These are phyloP conservation scores for Fusarium virguliforme DNA, from an alignment of 2,329 filamentous ascomycete species.

Conservation along the genomic window DNA sequence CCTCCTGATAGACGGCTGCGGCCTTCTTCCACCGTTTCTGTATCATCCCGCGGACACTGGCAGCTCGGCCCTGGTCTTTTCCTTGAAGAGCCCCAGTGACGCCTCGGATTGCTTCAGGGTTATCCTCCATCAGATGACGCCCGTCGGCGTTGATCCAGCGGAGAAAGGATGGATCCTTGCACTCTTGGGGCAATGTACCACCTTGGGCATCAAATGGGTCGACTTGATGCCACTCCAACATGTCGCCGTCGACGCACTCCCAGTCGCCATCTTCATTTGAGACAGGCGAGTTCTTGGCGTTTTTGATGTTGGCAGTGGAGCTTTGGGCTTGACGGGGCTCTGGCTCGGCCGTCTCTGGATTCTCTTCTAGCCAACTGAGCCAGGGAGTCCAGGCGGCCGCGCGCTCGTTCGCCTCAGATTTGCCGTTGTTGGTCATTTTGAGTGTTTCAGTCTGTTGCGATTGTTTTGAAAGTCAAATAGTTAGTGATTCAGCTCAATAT, in stretches of 20 bases:
- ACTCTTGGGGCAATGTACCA: not conserved
- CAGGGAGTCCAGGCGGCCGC: not conserved
- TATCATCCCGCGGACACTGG: not conserved
- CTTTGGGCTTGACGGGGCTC: not conserved
- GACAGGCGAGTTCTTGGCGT: not conserved
- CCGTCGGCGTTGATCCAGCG: conserved; percentile 3
- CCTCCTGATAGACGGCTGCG: not conserved
- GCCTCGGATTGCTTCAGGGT: not conserved
- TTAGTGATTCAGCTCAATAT: too few relatives aligned
- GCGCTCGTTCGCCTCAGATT: not conserved
- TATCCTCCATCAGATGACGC: not conserved
- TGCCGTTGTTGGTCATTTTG: not conserved
- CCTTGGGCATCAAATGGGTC: not conserved
- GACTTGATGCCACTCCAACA: not conserved
- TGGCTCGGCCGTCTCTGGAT: not conserved
- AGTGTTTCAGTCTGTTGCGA: not conserved
- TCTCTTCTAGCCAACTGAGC: not conserved
- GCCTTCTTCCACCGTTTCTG: not conserved
- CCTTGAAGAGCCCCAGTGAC: not conserved
- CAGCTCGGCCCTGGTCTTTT: not conserved
- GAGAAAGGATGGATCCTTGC: conserved; percentile 2
- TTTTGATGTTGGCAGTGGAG: not conserved
- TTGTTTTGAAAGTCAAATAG: too few relatives aligned
- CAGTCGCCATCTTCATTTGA: not conserved
- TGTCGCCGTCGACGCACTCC: not conserved